A percentile compares a stretch with the other conserved stretches of the same genome.
These are phyloP conservation scores for Pyropia haitanensis DNA, from an alignment of 23 red algal species.

Conservation along the genomic window DNA sequence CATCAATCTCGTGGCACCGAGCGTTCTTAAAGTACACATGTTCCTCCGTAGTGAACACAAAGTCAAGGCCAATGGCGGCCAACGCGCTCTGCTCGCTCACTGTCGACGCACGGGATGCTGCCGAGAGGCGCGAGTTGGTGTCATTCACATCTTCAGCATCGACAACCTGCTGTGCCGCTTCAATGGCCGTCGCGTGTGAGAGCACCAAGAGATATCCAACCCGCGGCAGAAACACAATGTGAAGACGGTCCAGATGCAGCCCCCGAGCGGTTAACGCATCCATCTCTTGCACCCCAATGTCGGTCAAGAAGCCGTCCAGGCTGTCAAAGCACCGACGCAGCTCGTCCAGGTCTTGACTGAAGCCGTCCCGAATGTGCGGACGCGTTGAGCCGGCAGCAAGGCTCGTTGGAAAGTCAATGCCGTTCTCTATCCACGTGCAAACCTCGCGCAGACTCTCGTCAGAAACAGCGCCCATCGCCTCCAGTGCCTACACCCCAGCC, in stretches of 20 bases:
- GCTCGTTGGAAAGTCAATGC: too few species aligned
- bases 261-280: not conserved
- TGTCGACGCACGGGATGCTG: too few species aligned
- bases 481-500: too few species aligned
- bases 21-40: conserved; percentile 12
- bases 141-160: too few species aligned
- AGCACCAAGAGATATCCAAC: conserved; percentile 13
- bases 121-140: too few species aligned
- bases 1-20: conserved; percentile 17
- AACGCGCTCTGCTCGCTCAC: too few species aligned
- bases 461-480: too few species aligned
- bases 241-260: not conserved
- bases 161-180: too few species aligned
- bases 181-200: not conserved
- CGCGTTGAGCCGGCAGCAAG: too few species aligned
- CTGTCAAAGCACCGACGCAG: not conserved
- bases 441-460: too few species aligned
- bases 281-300: conserved; percentile 1
- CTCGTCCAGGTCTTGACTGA: conserved; percentile 5
- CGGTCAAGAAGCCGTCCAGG: conserved; percentile 11
- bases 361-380: too few species aligned
- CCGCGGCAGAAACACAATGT: conserved; percentile 1
- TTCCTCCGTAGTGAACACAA: conserved; percentile 7
- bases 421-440: too few species aligned
- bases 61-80: conserved; percentile 6